Base-by-base conservation (phyloP, 2,329 filamentous ascomycete species). In the Didymosphaeria variabile region DNA sequence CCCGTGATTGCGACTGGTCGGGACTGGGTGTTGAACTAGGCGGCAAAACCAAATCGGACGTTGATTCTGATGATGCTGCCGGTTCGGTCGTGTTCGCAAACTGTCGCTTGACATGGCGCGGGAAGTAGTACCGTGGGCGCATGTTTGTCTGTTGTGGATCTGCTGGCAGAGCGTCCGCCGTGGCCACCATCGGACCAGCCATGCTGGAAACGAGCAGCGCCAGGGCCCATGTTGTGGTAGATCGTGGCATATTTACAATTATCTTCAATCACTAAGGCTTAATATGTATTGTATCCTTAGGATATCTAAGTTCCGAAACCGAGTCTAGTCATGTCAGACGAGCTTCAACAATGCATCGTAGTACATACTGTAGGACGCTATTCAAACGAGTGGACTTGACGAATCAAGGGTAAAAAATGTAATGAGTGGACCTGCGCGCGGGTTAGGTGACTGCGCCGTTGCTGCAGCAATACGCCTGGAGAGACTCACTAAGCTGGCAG, bases 341-440 rank as follows among this genome's bases (percentile, higher is more conserved):
- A 46, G 31, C 38, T 51, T 21, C 53, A 45, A 29, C 31, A 6
- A 9, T 52, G 21, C 38, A 12, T n/a, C 40, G 52, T 10, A 32
- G 26, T 31, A 70, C 75, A 49, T 69, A 77, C 75, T 74, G 77
- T 81, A 75, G 73, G 74, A 69, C 63, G 64, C 61, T 62, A 64
- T 73, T 69, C 77, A 83, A 84, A 83, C 81, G 82, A 84, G 80
- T 83, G 82, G 80, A 82, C 75, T 82, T 83, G 81, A 83, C 81
- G 72, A 78, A 69, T 77, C 76, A 79, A 78, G 67, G 60, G 50
- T 61, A 45, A 70, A 55, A 55, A 69, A 64, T 57, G 44, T 70
- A 78, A 78, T 63, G 77, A 79, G 69, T 78, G 77, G 72, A 76
- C 71, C 73, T 76, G 62, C 7, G 44, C 47, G 17, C 15, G 29